phyloP scores from a whole-genome alignment of 805 yeast genomes.

The Ogataea pignaliae region DNA sequence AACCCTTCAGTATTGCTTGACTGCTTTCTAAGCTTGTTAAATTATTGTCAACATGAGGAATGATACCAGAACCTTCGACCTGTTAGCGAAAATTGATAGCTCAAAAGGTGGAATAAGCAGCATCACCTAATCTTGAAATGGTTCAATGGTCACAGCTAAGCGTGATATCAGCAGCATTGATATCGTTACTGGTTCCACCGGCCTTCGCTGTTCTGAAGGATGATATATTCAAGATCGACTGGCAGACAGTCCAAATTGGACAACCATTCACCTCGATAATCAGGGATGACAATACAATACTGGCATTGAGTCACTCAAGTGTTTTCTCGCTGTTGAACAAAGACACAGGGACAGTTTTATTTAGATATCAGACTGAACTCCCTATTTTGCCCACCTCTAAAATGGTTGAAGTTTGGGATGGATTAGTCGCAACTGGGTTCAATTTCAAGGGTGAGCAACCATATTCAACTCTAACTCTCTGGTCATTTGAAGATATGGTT shows the following conservation, averaged over 20 bases:
- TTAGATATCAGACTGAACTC: conserved; percentile 28
- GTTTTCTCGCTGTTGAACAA: conserved; percentile 25
- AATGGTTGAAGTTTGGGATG: conserved; percentile 9
- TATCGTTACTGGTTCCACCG: conserved; percentile 5
- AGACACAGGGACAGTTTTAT: conserved; percentile 23
- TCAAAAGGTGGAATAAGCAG: too few species aligned
- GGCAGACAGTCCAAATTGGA: conserved; percentile 48
- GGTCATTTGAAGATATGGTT: conserved; percentile 12
- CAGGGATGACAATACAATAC: conserved; percentile 15
- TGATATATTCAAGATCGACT: conserved; percentile 52
- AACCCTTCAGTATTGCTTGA: too few species aligned
- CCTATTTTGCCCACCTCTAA: conserved; percentile 6
- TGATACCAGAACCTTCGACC: too few species aligned
- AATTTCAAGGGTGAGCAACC: conserved; percentile 8
- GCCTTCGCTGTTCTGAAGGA: conserved; percentile 31
- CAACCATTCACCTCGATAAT: conserved; percentile 21
- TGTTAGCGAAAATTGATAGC: too few species aligned
- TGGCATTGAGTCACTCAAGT: conserved; percentile 22
- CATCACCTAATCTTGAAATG: not conserved
- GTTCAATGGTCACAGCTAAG: not conserved
- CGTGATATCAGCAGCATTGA: not conserved
- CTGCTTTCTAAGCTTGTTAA: too few species aligned
- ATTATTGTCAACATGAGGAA: too few species aligned
- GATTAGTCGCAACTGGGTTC: conserved; percentile 11
- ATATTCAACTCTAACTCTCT: conserved; percentile 11